Evolutionary conservation across 345 rosid genomes (phyloP).

Genomic region (Eucalyptus curtisii): DNA sequence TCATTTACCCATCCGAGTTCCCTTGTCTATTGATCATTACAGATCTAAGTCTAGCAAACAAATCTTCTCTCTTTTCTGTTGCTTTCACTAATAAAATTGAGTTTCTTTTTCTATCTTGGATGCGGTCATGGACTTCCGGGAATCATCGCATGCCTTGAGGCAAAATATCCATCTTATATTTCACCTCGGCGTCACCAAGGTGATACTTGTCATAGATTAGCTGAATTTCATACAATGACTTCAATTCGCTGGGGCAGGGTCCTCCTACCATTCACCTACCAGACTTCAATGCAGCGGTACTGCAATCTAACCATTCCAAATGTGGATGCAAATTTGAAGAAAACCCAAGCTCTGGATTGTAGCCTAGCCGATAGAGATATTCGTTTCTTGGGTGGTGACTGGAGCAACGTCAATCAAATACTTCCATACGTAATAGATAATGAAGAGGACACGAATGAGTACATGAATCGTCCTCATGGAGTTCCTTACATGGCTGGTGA

Average conservation of each 20-base stretch:
- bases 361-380: conserved; percentile 1
- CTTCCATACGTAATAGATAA: conserved; percentile 31
- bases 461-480: conserved; percentile 43
- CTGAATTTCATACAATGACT: not conserved
- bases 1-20: too few species aligned
- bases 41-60: too few species aligned
- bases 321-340: conserved; percentile 36
- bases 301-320: conserved; percentile 72
- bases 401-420: conserved; percentile 62
- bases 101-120: too few species aligned
- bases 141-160: conserved; percentile 71
- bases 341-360: not conserved
- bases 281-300: conserved; percentile 87
- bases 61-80: too few species aligned
- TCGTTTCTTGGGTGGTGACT: conserved; percentile 79
- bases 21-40: too few species aligned
- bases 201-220: not conserved
- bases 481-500: conserved; percentile 73
- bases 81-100: too few species aligned
- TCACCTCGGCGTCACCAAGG: not conserved
- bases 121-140: conserved; percentile 93
- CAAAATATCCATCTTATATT: conserved; percentile 4
- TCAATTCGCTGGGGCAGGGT: conserved; percentile 31
- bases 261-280: conserved; percentile 61
- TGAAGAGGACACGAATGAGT: conserved; percentile 25